Evolutionary conservation across 2,329 filamentous ascomycete genomes (phyloP), one percentile per base, ranked within the genome.

Genomic region (Pleomassaria siparia): DNA sequence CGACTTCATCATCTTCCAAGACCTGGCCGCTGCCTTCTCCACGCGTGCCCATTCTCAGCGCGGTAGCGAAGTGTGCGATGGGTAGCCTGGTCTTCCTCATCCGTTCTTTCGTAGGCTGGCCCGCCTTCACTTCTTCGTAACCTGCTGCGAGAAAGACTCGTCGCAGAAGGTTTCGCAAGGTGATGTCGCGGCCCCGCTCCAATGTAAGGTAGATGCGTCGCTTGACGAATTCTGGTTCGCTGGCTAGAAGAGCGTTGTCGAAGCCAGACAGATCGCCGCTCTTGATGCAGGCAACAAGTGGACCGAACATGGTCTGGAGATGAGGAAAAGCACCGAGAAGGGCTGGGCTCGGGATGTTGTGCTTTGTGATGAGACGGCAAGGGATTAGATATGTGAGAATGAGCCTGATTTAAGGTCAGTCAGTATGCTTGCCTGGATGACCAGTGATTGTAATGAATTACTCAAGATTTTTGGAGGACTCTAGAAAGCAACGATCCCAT

Each of bases 341-440:
- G 40, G 76, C 69, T 44, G 79, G 74, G 43, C 83, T 90, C 0
- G 94, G 95, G 2, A 99, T 81, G 0, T 86, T 88, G 66, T 96
- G 91, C 22, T 77, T 89, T 2, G 89, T 97, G 47, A 99, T 81
- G 25, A 99, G 83, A 56, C 90, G 90, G 54, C 91, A 96, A 0
- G 94, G 94, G 43, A 99, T 91, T 10, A 99, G 83, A 63, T 99
- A 99, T 2, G 88, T 95, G 24, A 99, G 79, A 46, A 99, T 97
- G 46, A 94, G 81, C 63, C 89, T 94, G 56, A 3, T 13, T 2
- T 8, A 16, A 37, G 26, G 47, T 72, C 50, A 70, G 62, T 53
- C 8, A 48, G 30, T 12, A 41, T 42, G 21, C 25, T 44, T 16
- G 13, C 39, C 61, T 32, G 60, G 53, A 33, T 46, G n/a, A 24